Conservation (phyloP, 75 land plant species). For the Selaginella moellendorffii region DNA sequence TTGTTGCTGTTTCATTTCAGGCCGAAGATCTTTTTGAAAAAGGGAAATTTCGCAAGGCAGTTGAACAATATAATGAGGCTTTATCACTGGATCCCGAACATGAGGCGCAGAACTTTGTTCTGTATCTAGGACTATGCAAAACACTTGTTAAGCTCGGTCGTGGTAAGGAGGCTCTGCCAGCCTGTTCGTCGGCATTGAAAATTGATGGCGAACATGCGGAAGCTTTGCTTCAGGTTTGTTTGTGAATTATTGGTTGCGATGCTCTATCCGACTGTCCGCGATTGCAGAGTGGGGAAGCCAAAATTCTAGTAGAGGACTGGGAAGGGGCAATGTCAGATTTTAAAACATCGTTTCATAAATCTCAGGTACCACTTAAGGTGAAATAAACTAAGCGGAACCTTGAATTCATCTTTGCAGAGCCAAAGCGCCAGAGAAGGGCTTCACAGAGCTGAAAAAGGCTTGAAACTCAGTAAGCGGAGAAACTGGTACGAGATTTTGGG, state of each 20-base stretch:
- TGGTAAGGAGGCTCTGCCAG: conserved; percentile 74
- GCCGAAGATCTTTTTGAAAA: conserved; percentile 81
- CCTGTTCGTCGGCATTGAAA: conserved; percentile 62
- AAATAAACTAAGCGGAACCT: too few relatives aligned
- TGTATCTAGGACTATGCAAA: conserved; percentile 82
- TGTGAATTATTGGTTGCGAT: background rate
- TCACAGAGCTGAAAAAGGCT: conserved; percentile 65
- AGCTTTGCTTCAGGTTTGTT: conserved; percentile 66
- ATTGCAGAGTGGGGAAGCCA: conserved; percentile 96
- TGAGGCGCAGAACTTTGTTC: conserved; percentile 69
- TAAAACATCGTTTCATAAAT: conserved; percentile 61
- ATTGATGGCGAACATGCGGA: conserved; percentile 71
- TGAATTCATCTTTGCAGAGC: conserved; percentile 39
- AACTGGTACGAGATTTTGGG: conserved; percentile 97
- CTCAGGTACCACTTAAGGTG: conserved; percentile 35
- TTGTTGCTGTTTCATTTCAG: conserved; percentile 29
- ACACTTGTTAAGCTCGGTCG: conserved; percentile 83
- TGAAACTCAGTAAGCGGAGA: conserved; percentile 90
- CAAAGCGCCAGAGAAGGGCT: conserved; percentile 61
- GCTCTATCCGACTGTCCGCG: conserved; percentile 11
- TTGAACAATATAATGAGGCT: conserved; percentile 71
- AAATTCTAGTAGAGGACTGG: conserved; percentile 85
- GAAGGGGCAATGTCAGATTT: conserved; percentile 90
- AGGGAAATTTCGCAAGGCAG: conserved; percentile 81
- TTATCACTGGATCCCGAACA: conserved; percentile 71